Evolutionary conservation across 164 flowering plant genomes (phyloP), one percentile per base, ranked within the genome.

Genomic region (Magnolia sinica): DNA sequence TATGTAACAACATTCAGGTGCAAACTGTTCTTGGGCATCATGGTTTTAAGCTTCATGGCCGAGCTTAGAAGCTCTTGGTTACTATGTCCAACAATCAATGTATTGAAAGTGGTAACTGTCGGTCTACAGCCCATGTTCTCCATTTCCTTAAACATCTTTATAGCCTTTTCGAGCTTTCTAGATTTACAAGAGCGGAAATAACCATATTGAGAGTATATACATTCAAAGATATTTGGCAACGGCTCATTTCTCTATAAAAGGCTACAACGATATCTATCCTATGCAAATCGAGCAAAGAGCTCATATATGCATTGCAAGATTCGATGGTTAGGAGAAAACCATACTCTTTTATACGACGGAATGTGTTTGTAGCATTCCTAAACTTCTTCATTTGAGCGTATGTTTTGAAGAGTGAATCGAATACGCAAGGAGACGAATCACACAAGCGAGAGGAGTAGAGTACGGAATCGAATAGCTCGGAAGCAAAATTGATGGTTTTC

Each of bases 351-450:
- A 95, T 95, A 45, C 77, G 81, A 71, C 79, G 82, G 77, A 91
- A 95, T 13, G 84, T 82, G 73, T 88, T 89, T 0, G 92, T 87
- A 3, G 95, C 91, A 82, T 85, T 83, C 83, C 95, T 86, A 50
- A 91, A 85, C 86, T 91, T 92, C 81, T 84, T 92, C 89, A 89
- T 24, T 76, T 89, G 93, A 1, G 99, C 97, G 83, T 82, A 89
- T 22, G 91, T 88, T 81, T 87, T 90, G 79, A 93, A 95, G 71
- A 93, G 80, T 14, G 81, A 81, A 78, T 95, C 95, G 71, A 95
- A 95, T 71, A 91, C 93, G 31, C 87, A 82, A 7, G 91, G 89
- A 4, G 98, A 90, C 2, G 98, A 93, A 79, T 93, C 88, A 76
- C 96, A 92, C 24, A 89, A 10, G 14, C 91, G 81, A 70, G 91